A percentile compares a stretch with the other conserved stretches of the same genome.
phyloP scores from a whole-genome alignment of 2,329 filamentous ascomycete genomes.

The Hymenoscyphus repandus region DNA sequence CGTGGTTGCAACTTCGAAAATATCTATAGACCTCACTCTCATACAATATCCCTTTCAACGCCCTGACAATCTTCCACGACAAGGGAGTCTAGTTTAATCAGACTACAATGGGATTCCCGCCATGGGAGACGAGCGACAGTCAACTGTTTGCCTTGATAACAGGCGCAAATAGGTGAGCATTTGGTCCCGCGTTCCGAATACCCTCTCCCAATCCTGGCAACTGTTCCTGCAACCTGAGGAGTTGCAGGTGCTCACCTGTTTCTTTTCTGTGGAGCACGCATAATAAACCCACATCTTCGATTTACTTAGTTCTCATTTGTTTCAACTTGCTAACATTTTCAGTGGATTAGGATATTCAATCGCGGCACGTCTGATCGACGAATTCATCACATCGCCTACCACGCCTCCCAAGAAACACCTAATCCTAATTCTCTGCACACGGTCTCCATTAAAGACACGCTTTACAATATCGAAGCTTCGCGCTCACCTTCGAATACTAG shows the following conservation, averaged over 20 bases:
- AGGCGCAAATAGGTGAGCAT: slow-evolving; percentile 73
- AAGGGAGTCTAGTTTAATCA: neutral
- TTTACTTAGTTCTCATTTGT: neutral
- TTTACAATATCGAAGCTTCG: slow-evolving; percentile 64
- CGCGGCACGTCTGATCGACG: slow-evolving; percentile 80
- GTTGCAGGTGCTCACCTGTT: neutral
- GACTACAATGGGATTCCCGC: slow-evolving; percentile 28
- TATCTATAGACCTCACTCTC: too few relatives aligned
- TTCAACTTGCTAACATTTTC: slow-evolving; percentile 29
- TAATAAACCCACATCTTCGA: neutral
- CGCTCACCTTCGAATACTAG: slow-evolving; percentile 49
- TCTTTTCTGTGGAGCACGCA: too few relatives aligned
- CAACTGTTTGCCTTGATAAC: slow-evolving; percentile 69
- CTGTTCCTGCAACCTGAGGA: neutral
- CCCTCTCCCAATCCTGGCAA: neutral
- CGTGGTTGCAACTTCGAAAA: too few relatives aligned
- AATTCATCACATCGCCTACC: slow-evolving; percentile 69
- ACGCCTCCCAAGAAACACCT: slow-evolving; percentile 64
- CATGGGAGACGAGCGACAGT: slow-evolving; percentile 33
- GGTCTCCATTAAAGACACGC: slow-evolving; percentile 66
- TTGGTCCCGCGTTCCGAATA: neutral
- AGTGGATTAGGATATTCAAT: slow-evolving; percentile 86
- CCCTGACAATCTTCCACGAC: too few relatives aligned
- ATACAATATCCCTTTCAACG: too few relatives aligned
- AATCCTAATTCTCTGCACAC: slow-evolving; percentile 78